These are phyloP conservation scores for thale cress (Arabidopsis thaliana) DNA, from an alignment of 345 rosid species.

Conservation along the genomic window DNA sequence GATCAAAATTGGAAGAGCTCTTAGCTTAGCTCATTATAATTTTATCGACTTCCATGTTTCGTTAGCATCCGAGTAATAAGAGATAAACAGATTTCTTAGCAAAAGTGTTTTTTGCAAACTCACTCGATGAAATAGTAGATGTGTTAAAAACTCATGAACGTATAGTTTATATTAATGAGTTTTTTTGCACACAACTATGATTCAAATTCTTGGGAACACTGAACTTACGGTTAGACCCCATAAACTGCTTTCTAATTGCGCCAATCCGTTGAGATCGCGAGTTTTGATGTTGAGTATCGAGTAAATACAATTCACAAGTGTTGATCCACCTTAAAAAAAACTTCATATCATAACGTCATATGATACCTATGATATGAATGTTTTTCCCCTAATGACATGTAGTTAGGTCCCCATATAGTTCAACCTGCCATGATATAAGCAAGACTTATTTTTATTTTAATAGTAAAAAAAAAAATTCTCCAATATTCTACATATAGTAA, in stretches of 20 bases:
- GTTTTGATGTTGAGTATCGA: slow-evolving; percentile 6
- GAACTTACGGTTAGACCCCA: slow-evolving; percentile 5
- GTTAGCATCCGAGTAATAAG: slow-evolving; percentile 13
- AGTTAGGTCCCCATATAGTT: slow-evolving; percentile 20
- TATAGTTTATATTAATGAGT: background rate
- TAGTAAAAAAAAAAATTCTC: background rate
- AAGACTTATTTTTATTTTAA: slow-evolving; percentile 28
- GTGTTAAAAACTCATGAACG: background rate
- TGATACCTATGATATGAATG: background rate
- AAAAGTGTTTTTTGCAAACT: background rate
- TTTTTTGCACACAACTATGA: background rate
- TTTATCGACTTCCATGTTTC: slow-evolving; percentile 1
- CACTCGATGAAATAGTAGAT: background rate
- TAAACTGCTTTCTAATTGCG: background rate
- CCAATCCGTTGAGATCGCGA: background rate
- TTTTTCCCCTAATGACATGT: slow-evolving; percentile 13
- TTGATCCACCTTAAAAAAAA: background rate
- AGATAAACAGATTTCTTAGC: background rate
- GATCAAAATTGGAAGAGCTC: slow-evolving; percentile 9
- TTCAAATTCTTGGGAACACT: background rate
- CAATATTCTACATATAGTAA: slow-evolving; percentile 27
- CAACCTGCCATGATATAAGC: slow-evolving; percentile 41
- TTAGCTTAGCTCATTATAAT: slow-evolving; percentile 1
- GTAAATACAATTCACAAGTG: background rate
- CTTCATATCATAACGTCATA: background rate